A percentile compares a stretch with the other conserved stretches of the same genome.
Evolutionary conservation across 371 early-diverging fungal species (phyloP).

Genomic region (Mortierella sp.): DNA sequence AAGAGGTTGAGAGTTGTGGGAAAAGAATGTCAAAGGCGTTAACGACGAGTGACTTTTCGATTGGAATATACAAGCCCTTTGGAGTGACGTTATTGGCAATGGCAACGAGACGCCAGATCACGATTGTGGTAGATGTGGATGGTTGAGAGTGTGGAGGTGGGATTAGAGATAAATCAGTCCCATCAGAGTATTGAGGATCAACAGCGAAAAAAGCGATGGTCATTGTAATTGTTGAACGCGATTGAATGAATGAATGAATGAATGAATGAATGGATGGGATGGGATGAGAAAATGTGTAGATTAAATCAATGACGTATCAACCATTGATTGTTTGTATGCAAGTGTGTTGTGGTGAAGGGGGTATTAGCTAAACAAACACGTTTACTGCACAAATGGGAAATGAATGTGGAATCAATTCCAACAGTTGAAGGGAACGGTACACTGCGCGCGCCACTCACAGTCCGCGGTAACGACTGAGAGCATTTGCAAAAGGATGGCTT

Average conservation of each 20-base stretch:
- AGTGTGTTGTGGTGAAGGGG: too few relatives aligned
- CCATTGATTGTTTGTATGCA: too few relatives aligned
- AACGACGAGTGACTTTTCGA: conserved; percentile 16
- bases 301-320: too few relatives aligned
- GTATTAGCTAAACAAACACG: too few relatives aligned
- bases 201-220: conserved; percentile 16
- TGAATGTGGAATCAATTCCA: too few relatives aligned
- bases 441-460: too few relatives aligned
- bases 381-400: too few relatives aligned
- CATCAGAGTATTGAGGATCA: conserved; percentile 22
- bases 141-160: background rate
- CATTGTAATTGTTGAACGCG: background rate
- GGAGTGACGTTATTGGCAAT: background rate
- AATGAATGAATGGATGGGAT: background rate
- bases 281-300: too few relatives aligned
- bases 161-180: conserved; percentile 4
- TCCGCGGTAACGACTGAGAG: too few relatives aligned
- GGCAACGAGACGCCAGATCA: conserved; percentile 34
- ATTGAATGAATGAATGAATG: background rate
- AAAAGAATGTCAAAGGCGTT: conserved; percentile 26
- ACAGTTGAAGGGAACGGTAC: too few relatives aligned
- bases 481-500: too few relatives aligned
- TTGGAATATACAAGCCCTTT: conserved; percentile 11
- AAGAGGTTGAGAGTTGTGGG: conserved; percentile 40
- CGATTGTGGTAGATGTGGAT: background rate